A percentile compares a stretch with the other conserved stretches of the same genome.
Evolutionary conservation across 331 rosid species (phyloP).

Genomic region (Pyracantha coccinea): DNA sequence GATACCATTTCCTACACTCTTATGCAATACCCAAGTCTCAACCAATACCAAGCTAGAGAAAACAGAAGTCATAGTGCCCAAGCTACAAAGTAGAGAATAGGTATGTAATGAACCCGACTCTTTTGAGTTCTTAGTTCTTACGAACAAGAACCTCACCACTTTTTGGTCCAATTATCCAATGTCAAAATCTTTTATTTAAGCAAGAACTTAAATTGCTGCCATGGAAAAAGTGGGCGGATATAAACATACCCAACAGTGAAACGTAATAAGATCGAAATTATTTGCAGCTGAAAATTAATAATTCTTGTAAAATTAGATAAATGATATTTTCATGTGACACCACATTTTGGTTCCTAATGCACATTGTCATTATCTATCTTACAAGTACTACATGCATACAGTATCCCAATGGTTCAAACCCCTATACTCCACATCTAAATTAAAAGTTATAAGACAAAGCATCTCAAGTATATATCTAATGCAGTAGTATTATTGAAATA

Average conservation of each 20-base stretch:
- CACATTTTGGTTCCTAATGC: background rate
- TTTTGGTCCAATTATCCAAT: background rate
- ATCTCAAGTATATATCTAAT: background rate
- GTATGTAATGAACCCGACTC: background rate
- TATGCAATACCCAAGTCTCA: too few relatives aligned
- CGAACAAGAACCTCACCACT: background rate
- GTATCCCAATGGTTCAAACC: background rate
- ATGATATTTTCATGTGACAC: background rate
- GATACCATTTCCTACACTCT: background rate
- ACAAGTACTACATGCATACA: background rate
- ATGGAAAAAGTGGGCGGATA: background rate
- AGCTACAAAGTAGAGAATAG: background rate
- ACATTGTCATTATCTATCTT: background rate
- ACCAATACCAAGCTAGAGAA: background rate
- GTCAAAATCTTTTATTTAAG: background rate
- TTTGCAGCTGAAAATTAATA: background rate
- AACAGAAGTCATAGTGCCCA: background rate
- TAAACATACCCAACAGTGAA: background rate
- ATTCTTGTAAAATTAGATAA: background rate
- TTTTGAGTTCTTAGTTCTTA: background rate
- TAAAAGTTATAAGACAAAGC: background rate
- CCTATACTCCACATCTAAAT: background rate
- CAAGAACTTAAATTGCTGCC: background rate
- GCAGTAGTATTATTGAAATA: background rate
- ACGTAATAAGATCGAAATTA: background rate